Evolutionary conservation across 148 eudicot genomes (phyloP).

Genomic region (Selenicereus undatus): DNA sequence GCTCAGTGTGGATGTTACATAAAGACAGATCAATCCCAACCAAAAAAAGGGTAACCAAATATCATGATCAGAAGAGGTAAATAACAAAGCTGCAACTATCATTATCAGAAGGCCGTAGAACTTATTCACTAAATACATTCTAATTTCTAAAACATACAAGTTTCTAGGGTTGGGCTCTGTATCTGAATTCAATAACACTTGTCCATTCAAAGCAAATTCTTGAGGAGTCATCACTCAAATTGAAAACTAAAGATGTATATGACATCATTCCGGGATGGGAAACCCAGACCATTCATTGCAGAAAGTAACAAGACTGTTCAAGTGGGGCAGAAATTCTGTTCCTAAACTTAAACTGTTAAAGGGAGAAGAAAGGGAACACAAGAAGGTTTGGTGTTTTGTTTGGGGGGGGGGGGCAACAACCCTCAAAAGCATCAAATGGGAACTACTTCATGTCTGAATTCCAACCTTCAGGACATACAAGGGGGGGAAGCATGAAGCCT

Average conservation of each 20-base stretch:
- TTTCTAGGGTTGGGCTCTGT: too few species aligned
- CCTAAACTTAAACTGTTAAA: too few species aligned
- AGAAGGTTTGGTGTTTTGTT: too few species aligned
- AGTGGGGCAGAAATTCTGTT: too few species aligned
- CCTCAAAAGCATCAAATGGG: too few species aligned
- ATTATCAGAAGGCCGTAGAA: too few species aligned
- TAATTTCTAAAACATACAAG: too few species aligned
- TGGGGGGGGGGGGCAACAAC: too few species aligned
- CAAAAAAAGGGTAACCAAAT: neutral
- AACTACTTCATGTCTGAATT: too few species aligned
- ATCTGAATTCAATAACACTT: neutral
- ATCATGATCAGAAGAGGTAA: neutral
- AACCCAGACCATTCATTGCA: neutral
- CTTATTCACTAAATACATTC: too few species aligned
- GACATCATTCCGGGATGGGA: neutral
- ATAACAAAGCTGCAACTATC: neutral
- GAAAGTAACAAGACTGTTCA: neutral
- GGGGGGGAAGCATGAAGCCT: too few species aligned
- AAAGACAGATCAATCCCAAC: slow-evolving; percentile 11
- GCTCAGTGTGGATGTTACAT: slow-evolving; percentile 25
- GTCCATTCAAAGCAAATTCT: neutral
- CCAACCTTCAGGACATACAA: too few species aligned
- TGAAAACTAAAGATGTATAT: neutral
- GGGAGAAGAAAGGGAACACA: neutral
- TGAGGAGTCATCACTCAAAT: neutral